A percentile compares a stretch with the other conserved stretches of the same genome.
Conservation (phyloP, 2,329 filamentous ascomycete species). For the Magnaporthiopsis poae region DNA sequence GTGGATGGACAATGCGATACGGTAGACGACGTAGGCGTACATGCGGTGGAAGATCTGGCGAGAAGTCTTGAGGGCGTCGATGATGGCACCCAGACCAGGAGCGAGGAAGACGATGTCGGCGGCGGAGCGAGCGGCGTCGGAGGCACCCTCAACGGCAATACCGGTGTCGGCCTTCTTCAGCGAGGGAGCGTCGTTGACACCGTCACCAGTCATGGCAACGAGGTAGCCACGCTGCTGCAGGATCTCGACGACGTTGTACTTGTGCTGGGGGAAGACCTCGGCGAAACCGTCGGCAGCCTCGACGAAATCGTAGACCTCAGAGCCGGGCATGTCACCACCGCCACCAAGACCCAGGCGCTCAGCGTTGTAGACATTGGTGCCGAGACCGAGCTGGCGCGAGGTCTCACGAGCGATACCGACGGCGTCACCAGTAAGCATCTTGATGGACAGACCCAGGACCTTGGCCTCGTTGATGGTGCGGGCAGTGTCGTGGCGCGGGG, state of each 20-base stretch:
- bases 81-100: constrained; percentile 82
- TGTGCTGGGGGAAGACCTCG: constrained; percentile 90
- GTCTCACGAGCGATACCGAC: constrained; percentile 89
- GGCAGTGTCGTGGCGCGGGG: constrained; percentile 80
- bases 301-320: constrained; percentile 89
- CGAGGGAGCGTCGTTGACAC: constrained; percentile 87
- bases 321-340: constrained; percentile 85
- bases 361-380: constrained; percentile 88
- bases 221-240: constrained; percentile 87
- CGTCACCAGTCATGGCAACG: constrained; percentile 92
- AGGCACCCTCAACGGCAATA: constrained; percentile 87
- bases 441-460: constrained; percentile 76
- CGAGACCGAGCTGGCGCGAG: constrained; percentile 80
- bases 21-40: constrained; percentile 93
- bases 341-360: constrained; percentile 84
- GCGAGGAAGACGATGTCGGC: constrained; percentile 91
- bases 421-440: constrained; percentile 92
- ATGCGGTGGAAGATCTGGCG: constrained; percentile 94
- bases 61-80: constrained; percentile 84
- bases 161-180: constrained; percentile 93
- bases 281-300: constrained; percentile 92
- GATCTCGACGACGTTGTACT: constrained; percentile 89
- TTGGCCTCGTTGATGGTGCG: constrained; percentile 87
- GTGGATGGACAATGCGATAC: constrained; percentile 84
- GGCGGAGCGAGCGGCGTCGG: constrained; percentile 80